Evolutionary conservation across 768 basidiomycete genomes (phyloP).

Genomic region (Mycena sanguinolenta): DNA sequence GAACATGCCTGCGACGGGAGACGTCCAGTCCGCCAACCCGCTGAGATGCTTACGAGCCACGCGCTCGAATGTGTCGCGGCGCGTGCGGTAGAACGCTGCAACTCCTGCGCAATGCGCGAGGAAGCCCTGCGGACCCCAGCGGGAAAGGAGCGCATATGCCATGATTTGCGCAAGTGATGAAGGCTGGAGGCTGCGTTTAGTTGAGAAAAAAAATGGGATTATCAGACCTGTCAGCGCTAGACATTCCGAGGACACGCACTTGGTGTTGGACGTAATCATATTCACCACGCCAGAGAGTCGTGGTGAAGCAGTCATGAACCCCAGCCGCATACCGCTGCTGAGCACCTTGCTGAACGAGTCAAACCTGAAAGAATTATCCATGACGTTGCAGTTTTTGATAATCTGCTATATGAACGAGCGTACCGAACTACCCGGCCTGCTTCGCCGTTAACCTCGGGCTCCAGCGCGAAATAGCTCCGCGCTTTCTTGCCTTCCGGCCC

Average conservation of each 20-base stretch:
- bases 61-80: constrained; percentile 71
- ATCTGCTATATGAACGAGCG: constrained; percentile 36
- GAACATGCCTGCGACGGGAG: constrained; percentile 79
- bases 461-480: constrained; percentile 48
- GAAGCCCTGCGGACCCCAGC: constrained; percentile 77
- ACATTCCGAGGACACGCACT: constrained; percentile 50
- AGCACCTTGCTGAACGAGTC: constrained; percentile 80
- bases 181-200: constrained; percentile 61
- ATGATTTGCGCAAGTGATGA: constrained; percentile 64
- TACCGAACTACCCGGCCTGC: constrained; percentile 62
- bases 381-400: too few relatives aligned
- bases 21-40: constrained; percentile 69
- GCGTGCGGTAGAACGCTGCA: constrained; percentile 67
- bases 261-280: constrained; percentile 54
- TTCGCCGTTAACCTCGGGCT: constrained; percentile 52
- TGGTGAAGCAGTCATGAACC: constrained; percentile 73
- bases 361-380: constrained; percentile 55
- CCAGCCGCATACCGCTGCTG: constrained; percentile 70
- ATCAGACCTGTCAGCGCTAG: constrained; percentile 54
- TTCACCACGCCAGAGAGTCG: constrained; percentile 67
- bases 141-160: constrained; percentile 58
- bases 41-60: constrained; percentile 71
- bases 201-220: not conserved
- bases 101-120: constrained; percentile 66
- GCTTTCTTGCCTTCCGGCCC: constrained; percentile 32